phyloP scores from a whole-genome alignment of 192 early-diverging fungal genomes.

The Gigaspora rosea region DNA sequence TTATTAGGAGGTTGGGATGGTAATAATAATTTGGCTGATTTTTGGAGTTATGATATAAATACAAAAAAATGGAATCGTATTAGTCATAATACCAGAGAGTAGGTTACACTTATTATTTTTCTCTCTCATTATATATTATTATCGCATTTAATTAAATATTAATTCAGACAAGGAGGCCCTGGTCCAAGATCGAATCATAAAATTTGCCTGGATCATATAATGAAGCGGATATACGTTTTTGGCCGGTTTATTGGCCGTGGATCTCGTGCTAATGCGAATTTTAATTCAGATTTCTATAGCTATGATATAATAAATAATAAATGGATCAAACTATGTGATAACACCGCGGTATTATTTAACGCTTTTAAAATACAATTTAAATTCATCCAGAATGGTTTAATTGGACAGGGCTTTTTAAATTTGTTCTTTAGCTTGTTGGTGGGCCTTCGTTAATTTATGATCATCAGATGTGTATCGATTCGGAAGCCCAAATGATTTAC shows the following conservation, averaged over 20 bases:
- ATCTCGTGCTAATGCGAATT: slow-evolving; percentile 59
- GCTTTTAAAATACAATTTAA: background rate
- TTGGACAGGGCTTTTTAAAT: background rate
- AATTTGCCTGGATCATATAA: slow-evolving; percentile 84
- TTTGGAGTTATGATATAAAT: slow-evolving; percentile 78
- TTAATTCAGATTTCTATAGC: slow-evolving; percentile 87
- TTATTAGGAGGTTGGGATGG: slow-evolving; percentile 97
- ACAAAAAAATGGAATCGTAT: slow-evolving; percentile 73
- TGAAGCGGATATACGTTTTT: slow-evolving; percentile 74
- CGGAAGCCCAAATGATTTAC: slow-evolving; percentile 68
- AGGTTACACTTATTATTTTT: slow-evolving; percentile 7
- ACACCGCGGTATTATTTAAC: slow-evolving; percentile 64
- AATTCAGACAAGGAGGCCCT: slow-evolving; percentile 77
- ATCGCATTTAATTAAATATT: background rate
- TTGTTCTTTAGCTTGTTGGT: slow-evolving; percentile 59
- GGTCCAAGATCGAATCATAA: slow-evolving; percentile 89
- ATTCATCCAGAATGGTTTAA: background rate
- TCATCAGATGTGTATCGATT: slow-evolving; percentile 91
- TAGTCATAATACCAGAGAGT: slow-evolving; percentile 73
- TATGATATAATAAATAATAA: slow-evolving; percentile 67
- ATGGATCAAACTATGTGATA: slow-evolving; percentile 75
- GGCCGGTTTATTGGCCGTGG: slow-evolving; percentile 90
- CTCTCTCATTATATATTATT: background rate
- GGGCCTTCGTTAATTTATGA: slow-evolving; percentile 92
- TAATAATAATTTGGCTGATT: slow-evolving; percentile 78